A percentile compares a stretch with the other conserved stretches of the same genome.
Conservation (phyloP, 2,329 filamentous ascomycete species). For the Trichoderma lentiforme region DNA sequence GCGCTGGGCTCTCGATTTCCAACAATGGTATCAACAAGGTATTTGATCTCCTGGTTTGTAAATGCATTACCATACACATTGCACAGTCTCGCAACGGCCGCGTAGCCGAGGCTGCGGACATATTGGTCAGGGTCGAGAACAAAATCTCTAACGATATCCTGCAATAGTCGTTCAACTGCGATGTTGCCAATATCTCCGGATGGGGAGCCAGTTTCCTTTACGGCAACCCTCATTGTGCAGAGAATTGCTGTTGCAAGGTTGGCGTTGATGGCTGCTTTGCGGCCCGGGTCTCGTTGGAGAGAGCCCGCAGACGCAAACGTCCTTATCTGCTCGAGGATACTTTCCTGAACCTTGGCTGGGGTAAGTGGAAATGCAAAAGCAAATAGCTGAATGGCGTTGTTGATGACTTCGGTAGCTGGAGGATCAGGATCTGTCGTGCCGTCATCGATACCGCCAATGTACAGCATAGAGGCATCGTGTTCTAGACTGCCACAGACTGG, state of each 20-base stretch:
- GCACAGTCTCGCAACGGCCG: constrained; percentile 82
- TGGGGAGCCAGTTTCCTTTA: constrained; percentile 71
- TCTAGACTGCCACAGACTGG: constrained; percentile 82
- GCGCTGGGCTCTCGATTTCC: constrained; percentile 89
- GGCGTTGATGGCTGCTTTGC: constrained; percentile 85
- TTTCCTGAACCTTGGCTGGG: constrained; percentile 89
- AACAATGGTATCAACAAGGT: constrained; percentile 90
- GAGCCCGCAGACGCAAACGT: constrained; percentile 80
- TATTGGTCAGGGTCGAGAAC: constrained; percentile 81
- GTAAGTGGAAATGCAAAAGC: constrained; percentile 88
- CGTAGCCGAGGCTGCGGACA: constrained; percentile 79
- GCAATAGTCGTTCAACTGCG: constrained; percentile 79
- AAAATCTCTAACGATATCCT: constrained; percentile 69
- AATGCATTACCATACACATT: constrained; percentile 80
- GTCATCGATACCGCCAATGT: constrained; percentile 51
- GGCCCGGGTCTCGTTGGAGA: constrained; percentile 79
- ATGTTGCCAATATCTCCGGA: constrained; percentile 69
- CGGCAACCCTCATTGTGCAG: constrained; percentile 76
- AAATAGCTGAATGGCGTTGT: constrained; percentile 90
- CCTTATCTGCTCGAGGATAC: constrained; percentile 87
- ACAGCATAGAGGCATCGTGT: constrained; percentile 82
- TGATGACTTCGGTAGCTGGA: constrained; percentile 88
- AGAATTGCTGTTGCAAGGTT: constrained; percentile 83
- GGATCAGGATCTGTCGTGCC: constrained; percentile 62
- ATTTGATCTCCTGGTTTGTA: constrained; percentile 86